A percentile compares a stretch with the other conserved stretches of the same genome.
phyloP scores from a whole-genome alignment of 306 rosid species.

The Prunus persica region DNA sequence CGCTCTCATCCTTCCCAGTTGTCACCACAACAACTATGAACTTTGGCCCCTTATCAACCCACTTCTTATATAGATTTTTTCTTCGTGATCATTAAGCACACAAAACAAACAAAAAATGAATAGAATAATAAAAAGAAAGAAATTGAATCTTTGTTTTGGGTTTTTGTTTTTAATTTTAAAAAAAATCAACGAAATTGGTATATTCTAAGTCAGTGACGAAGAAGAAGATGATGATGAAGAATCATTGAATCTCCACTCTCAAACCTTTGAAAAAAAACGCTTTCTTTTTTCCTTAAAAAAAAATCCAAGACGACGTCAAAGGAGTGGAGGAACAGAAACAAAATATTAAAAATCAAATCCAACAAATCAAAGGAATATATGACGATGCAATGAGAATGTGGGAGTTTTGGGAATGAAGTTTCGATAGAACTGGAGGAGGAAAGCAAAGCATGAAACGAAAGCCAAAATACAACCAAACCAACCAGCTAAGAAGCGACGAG shows the following conservation, averaged over 20 bases:
- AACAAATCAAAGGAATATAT: background rate
- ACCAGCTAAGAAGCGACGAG: background rate
- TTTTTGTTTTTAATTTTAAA: background rate
- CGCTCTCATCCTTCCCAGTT: slow-evolving; percentile 57
- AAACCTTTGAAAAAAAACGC: background rate
- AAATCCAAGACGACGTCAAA: background rate
- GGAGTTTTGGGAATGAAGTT: background rate
- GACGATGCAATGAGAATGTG: background rate
- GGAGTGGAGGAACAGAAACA: background rate
- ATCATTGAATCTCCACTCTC: background rate
- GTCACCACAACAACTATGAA: background rate
- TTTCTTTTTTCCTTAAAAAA: background rate
- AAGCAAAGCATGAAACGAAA: background rate
- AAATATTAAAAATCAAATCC: background rate
- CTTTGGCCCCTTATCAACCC: background rate
- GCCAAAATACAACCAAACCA: background rate
- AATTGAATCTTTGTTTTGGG: slow-evolving; percentile 5
- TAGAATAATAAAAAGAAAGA: too few relatives aligned
- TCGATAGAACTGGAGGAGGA: background rate
- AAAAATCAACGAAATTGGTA: background rate
- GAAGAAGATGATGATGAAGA: background rate
- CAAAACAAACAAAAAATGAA: background rate
- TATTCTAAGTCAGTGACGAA: background rate
- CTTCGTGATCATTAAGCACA: background rate
- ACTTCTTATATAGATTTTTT: background rate